Base-by-base conservation (phyloP, 1,284 basidiomycete species). In the Ganoderma lingzhi region DNA sequence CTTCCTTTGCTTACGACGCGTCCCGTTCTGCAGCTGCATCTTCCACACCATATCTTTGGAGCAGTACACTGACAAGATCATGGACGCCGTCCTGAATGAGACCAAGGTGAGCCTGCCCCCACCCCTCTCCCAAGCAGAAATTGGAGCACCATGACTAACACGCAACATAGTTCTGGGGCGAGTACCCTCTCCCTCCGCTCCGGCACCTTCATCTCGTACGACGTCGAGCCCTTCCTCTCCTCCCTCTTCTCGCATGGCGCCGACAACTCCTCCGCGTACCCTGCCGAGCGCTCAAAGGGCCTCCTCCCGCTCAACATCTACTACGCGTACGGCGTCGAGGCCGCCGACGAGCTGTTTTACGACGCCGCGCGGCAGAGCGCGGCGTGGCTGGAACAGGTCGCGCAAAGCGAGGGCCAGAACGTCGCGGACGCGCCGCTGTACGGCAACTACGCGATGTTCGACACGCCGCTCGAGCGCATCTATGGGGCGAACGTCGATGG, bases 211-310 rank as follows among this genome's bases (percentile, higher is more conserved):
- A 73, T 83, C 70, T 86, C 85, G 14, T 90, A 88, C 73, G 84
- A 82, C 65, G 80, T 88, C 68, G 87, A 91, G 70, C 86, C 87
- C 4, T 90, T 90, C 83, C 80, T 87, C 5, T 76, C 84, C 0
- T 76, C 74, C 30, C 73, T 87, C 68, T 82, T 86, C 74, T 76
- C 77, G 1, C 84, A 87, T 73, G 81, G 78, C 62, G 68, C 77
- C 15, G 77, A 65, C 30, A 64, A 76, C 4, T 72, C 76, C 3
- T 80, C 86, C 2, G 87, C 87, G 0, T 89, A 83, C 74, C 87
- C 87, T 6, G 84, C 86, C 1, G 74, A 78, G 19, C 84, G 88
- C 64, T 70, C 77, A 1, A 74, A 71, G 6, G 78, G 79, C 6
- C 72, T 84, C 65, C 75, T 83, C 8, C 88, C 88, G 1, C 78